Percentiles rank a stretch among this genome's conserved stretches.
Conservation (phyloP, 192 early-diverging fungal genomes). For the Haplosporangium gracile region DNA sequence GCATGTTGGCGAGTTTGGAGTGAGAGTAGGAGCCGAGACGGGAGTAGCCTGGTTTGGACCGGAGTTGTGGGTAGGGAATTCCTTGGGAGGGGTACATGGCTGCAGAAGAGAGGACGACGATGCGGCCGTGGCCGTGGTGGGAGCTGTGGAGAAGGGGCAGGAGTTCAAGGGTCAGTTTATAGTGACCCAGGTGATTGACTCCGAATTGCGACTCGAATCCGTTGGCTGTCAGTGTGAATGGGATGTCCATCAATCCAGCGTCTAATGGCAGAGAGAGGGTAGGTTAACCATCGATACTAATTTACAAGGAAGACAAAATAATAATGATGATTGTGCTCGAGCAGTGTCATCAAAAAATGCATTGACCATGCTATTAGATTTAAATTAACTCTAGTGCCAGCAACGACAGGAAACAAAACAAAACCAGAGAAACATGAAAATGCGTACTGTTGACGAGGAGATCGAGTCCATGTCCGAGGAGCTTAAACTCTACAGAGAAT, state of each 20-base stretch:
- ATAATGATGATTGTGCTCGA: background rate
- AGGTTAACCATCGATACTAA: too few relatives aligned
- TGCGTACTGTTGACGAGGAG: slow-evolving; percentile 26
- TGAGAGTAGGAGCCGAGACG: slow-evolving; percentile 1
- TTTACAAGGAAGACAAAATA: background rate
- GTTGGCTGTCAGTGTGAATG: slow-evolving; percentile 13
- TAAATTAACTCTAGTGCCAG: background rate
- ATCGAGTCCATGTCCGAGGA: background rate
- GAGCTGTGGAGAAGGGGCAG: slow-evolving; percentile 8
- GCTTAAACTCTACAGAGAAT: background rate
- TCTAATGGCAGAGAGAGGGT: background rate
- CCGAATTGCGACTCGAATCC: slow-evolving; percentile 11
- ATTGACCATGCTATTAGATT: background rate
- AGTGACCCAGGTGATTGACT: slow-evolving; percentile 16
- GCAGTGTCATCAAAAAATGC: slow-evolving; percentile 1
- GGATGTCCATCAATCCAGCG: slow-evolving; percentile 11
- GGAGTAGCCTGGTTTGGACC: background rate
- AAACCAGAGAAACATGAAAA: too few relatives aligned
- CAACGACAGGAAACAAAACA: background rate
- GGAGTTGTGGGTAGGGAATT: background rate
- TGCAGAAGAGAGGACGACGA: slow-evolving; percentile 8
- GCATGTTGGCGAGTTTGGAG: slow-evolving; percentile 18
- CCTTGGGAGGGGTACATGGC: background rate
- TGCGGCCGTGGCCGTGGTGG: background rate
- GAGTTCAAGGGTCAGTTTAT: slow-evolving; percentile 6